Percentiles rank a stretch among this genome's conserved stretches.
Conservation (phyloP, 495 filamentous ascomycete species). For the Aspergillus haitiensis region DNA sequence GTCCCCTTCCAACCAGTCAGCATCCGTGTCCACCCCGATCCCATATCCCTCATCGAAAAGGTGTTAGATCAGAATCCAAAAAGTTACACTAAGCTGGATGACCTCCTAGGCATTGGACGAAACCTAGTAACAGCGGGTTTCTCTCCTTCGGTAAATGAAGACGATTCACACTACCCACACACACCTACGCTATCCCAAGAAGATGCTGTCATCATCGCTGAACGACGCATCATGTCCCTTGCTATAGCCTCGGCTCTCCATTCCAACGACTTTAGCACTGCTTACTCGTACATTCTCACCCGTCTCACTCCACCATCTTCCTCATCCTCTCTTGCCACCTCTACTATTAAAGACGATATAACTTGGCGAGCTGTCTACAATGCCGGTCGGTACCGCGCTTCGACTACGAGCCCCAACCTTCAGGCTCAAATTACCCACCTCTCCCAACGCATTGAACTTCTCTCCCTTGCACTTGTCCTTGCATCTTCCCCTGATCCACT, state of each 20-base stretch:
- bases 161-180: slow-evolving; percentile 15
- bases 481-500: slow-evolving; percentile 71
- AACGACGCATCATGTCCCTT: slow-evolving; percentile 78
- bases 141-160: slow-evolving; percentile 29
- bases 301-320: slow-evolving; percentile 47
- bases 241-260: slow-evolving; percentile 83
- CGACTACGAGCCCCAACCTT: slow-evolving; percentile 31
- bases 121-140: slow-evolving; percentile 75
- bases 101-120: slow-evolving; percentile 74
- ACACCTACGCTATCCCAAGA: slow-evolving; percentile 20
- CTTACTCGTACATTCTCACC: slow-evolving; percentile 90
- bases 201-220: slow-evolving; percentile 40
- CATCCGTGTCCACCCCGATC: slow-evolving; percentile 82
- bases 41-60: slow-evolving; percentile 77
- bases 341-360: slow-evolving; percentile 64
- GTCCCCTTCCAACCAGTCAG: slow-evolving; percentile 90
- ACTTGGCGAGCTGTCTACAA: slow-evolving; percentile 91
- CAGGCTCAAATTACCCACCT: slow-evolving; percentile 44
- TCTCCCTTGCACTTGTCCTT: slow-evolving; percentile 79
- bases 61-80: slow-evolving; percentile 84
- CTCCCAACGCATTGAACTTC: slow-evolving; percentile 82
- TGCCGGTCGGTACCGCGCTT: slow-evolving; percentile 74
- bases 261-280: slow-evolving; percentile 93
- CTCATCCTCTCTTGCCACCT: slow-evolving; percentile 29
- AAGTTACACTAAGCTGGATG: slow-evolving; percentile 83